Evolutionary conservation across 768 basidiomycete genomes (phyloP).

Genomic region (Saitozyma sp.): DNA sequence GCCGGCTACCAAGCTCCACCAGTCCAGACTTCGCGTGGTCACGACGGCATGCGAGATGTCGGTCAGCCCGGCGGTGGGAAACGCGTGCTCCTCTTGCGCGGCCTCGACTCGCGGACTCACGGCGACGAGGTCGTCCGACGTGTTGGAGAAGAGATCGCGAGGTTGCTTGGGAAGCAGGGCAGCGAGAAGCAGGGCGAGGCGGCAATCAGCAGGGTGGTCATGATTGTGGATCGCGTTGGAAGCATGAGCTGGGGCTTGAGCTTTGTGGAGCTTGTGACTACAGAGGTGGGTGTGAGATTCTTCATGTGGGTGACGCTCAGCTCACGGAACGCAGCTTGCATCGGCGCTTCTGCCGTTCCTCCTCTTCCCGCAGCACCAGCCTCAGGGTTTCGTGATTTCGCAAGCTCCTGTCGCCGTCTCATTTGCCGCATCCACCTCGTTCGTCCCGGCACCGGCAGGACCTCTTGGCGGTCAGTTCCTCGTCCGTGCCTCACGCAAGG

Average conservation of each 20-base stretch:
- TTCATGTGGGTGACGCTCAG: background rate
- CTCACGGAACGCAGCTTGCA: conserved; percentile 64
- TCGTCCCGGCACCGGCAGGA: conserved; percentile 60
- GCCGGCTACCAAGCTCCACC: background rate
- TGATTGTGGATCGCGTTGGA: conserved; percentile 81
- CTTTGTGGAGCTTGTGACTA: conserved; percentile 87
- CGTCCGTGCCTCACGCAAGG: conserved; percentile 24
- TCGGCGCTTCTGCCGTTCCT: conserved; percentile 76
- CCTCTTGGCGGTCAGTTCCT: conserved; percentile 34
- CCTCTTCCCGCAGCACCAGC: conserved; percentile 82
- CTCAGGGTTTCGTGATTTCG: conserved; percentile 89
- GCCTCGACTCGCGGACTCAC: conserved; percentile 81
- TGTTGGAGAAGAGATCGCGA: conserved; percentile 75
- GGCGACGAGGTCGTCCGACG: conserved; percentile 84
- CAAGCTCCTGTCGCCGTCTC: conserved; percentile 85
- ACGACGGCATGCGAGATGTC: conserved; percentile 96
- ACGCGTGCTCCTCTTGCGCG: conserved; percentile 82
- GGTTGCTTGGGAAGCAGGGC: conserved; percentile 27
- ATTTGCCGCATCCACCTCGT: conserved; percentile 88
- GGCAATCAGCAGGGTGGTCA: conserved; percentile 81
- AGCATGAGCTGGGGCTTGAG: conserved; percentile 89
- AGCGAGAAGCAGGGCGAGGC: conserved; percentile 68
- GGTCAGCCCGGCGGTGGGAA: conserved; percentile 61
- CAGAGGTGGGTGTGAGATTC: conserved; percentile 63
- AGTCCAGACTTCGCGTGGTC: conserved; percentile 58